Percentiles rank a stretch among this genome's conserved stretches.
Evolutionary conservation across 768 basidiomycete genomes (phyloP).

Genomic region (Agrocybe praecox): DNA sequence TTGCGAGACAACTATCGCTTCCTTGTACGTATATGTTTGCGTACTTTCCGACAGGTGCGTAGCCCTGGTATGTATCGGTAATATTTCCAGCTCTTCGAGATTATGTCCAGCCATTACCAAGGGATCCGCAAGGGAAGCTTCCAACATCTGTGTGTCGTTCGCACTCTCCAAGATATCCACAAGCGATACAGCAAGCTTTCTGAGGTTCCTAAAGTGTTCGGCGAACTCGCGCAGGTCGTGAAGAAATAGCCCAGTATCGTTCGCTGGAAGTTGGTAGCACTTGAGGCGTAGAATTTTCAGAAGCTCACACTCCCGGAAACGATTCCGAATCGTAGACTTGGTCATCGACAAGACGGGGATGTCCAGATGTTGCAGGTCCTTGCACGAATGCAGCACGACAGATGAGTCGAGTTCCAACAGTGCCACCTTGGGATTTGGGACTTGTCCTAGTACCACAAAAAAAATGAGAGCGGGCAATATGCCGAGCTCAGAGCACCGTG

Average conservation of each 20-base stretch:
- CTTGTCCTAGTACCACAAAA: not conserved
- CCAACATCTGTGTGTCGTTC: not conserved
- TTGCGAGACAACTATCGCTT: conserved; percentile 2
- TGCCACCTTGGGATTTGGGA: not conserved
- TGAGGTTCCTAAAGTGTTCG: conserved; percentile 1
- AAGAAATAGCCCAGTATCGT: not conserved
- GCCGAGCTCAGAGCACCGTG: not conserved
- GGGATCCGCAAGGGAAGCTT: not conserved
- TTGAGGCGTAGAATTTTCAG: not conserved
- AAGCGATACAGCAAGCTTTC: not conserved
- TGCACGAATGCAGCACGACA: not conserved
- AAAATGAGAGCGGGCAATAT: not conserved
- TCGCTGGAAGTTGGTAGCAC: not conserved
- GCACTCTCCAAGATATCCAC: not conserved
- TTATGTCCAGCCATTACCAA: not conserved
- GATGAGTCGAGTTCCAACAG: not conserved
- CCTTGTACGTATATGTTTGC: not conserved
- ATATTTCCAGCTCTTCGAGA: not conserved
- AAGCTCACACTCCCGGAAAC: not conserved
- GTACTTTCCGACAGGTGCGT: not conserved
- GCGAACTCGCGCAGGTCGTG: conserved; percentile 1
- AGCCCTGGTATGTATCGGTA: not conserved
- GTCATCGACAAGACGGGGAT: not conserved
- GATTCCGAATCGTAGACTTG: not conserved
- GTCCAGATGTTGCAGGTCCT: not conserved